Base-by-base conservation (phyloP, 768 basidiomycete species). In the Coprinopsis sp. region DNA sequence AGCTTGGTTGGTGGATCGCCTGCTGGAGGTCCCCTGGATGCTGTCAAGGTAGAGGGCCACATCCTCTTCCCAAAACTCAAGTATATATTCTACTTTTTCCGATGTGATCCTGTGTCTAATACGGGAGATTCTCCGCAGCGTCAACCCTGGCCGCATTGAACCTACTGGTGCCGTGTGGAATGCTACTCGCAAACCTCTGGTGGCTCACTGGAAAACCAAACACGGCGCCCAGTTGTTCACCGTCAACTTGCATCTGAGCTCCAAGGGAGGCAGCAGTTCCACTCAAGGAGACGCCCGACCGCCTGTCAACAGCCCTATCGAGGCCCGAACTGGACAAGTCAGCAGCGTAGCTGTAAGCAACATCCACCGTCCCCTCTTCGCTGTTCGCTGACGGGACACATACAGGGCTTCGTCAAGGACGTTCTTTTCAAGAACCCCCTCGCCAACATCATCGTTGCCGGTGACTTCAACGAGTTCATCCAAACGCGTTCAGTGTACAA, bases 91-190 rank as follows among this genome's bases (percentile, higher is more conserved):
- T n/a, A 12, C 1, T 49, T 42, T 18, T 29, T 37, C 18, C 34
- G 19, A 8, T 37, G 18, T 10, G 11, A 11, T 8, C 11, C 8
- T 37, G 18, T 11, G 7, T 7, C 19, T 10, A 19, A 10, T 7
- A 11, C 10, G 7, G 11, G 27, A 13, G 11, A 22, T 21, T 6
- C 36, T 39, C 18, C 28, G 43, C n/a, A 83, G 80, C 52, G 69
- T 74, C 51, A 82, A 84, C 52, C 81, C 81, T 29, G 80, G 79
- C 18, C 77, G 80, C 42, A 74, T 84, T 33, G 76, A 81, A 33
- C 82, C 82, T 4, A 68, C 62, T 19, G 78, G 76, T 54, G 38
- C 59, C 8, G 78, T 76, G 2, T 84, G 81, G 81, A 64, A 64
- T 14, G 62, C 70, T 19, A 75, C 78, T 3, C 72, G 81, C 37